These are phyloP conservation scores for Nicotiana knightiana DNA, from an alignment of 257 asterid genomes.

Conservation along the genomic window DNA sequence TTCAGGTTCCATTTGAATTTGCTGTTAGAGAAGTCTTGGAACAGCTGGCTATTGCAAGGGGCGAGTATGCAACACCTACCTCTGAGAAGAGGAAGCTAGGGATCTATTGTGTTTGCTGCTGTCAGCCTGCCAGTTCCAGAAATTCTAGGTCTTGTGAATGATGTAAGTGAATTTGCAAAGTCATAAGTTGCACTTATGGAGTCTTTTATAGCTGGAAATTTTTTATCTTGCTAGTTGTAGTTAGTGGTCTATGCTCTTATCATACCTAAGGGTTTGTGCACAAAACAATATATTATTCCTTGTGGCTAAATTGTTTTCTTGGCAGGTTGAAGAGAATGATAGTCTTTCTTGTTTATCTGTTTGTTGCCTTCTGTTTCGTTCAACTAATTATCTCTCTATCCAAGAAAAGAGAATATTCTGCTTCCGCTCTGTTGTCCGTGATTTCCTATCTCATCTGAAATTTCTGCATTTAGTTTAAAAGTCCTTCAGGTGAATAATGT, in stretches of 20 bases:
- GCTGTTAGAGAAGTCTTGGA: slow-evolving; percentile 54
- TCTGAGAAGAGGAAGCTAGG: slow-evolving; percentile 60
- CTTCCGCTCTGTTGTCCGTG: neutral
- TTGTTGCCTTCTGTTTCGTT: neutral
- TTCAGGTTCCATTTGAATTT: slow-evolving; percentile 72
- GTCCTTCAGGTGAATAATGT: neutral
- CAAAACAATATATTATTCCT: neutral
- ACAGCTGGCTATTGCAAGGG: slow-evolving; percentile 72
- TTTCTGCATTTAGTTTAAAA: neutral
- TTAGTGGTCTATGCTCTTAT: neutral
- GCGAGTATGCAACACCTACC: slow-evolving; percentile 58
- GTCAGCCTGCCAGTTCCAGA: slow-evolving; percentile 69
- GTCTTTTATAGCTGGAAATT: neutral
- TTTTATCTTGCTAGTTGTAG: neutral
- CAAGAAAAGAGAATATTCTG: too few relatives aligned
- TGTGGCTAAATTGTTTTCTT: neutral
- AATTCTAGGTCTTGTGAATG: slow-evolving; percentile 40
- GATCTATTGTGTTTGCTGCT: slow-evolving; percentile 70
- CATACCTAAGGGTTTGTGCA: neutral
- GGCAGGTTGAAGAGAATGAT: neutral
- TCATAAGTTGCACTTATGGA: neutral
- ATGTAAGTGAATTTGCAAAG: slow-evolving; percentile 34
- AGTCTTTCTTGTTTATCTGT: neutral
- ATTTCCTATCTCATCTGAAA: neutral
- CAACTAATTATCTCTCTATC: neutral